Conservation (phyloP, 768 basidiomycete species). For the Phlebiopsis flavidoalba region DNA sequence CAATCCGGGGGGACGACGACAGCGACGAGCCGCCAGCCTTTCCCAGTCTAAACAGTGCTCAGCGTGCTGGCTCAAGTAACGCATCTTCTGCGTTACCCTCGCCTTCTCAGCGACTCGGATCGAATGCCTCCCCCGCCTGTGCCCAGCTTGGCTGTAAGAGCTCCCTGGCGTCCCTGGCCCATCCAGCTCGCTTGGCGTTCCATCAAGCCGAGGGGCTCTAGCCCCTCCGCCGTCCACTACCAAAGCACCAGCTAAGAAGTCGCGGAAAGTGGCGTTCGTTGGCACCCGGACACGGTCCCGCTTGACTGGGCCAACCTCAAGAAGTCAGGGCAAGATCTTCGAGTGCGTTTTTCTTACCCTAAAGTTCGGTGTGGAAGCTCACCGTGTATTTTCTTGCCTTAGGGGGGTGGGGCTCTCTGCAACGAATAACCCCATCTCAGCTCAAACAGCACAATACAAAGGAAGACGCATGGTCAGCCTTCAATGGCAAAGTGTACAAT, state of each 20-base stretch:
- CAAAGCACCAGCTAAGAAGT: constrained; percentile 49
- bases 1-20: constrained; percentile 33
- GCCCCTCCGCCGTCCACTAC: constrained; percentile 60
- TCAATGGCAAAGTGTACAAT: constrained; percentile 95
- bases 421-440: constrained; percentile 70
- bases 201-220: constrained; percentile 32
- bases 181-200: constrained; percentile 14
- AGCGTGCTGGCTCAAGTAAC: constrained; percentile 38
- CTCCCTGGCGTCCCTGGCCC: constrained; percentile 24
- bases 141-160: constrained; percentile 34
- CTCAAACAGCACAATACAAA: constrained; percentile 76
- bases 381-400: background rate
- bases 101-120: constrained; percentile 50
- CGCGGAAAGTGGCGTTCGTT: constrained; percentile 85
- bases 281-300: constrained; percentile 84
- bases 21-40: constrained; percentile 70
- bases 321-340: constrained; percentile 70
- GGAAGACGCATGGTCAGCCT: constrained; percentile 90
- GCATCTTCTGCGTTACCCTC: constrained; percentile 13
- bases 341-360: constrained; percentile 42
- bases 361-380: constrained; percentile 1
- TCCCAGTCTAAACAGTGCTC: constrained; percentile 67
- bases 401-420: constrained; percentile 70
- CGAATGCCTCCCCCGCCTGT: constrained; percentile 41
- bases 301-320: constrained; percentile 94